Base-by-base conservation (phyloP, 2,329 filamentous ascomycete genomes). In the Trichoderma aggressivum region DNA sequence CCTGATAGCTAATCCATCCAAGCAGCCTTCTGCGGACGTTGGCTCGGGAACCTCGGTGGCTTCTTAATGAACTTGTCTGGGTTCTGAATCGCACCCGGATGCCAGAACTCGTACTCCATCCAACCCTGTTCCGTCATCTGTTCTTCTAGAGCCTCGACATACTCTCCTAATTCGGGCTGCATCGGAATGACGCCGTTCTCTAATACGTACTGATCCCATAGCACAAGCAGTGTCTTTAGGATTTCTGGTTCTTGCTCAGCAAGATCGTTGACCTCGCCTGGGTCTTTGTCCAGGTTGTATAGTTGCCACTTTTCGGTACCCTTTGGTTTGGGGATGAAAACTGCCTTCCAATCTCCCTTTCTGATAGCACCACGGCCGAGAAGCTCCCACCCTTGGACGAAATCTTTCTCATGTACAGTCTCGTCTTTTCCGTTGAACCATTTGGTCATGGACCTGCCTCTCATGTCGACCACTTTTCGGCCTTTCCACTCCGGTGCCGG, bases 241-340 rank as follows among this genome's bases (percentile, higher is more conserved):
- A 58, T 58, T 58, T 58, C 53, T 58, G 53, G 53, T 30, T 58
- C 53, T 58, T 58, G 53, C 26, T 58, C 26, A 58, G 53, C 53
- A 58, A 58, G 53, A 58, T 58, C 53, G 18, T 58, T 30, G 53
- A 58, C 53, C 53, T 58, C 53, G 26, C 53, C 53, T n/a, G 53
- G 53, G 53, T 58, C 53, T 30, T 58, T 58, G 5, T 30, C 53
- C 7, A 58, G 53, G 26, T 58, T 58, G 12, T 58, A 58, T 58
- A 58, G 53, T 58, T 58, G 53, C 53, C 53, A 58, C 53, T 58
- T 58, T 30, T 58, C 53, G 53, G 53, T 58, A 80, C 59, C 59
- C 59, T 43, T 36, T 43, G 36, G 36, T 39, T 62, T 43, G 30
- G 59, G 59, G 30, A 62, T 43, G 36, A 36, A 43, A 43, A 62